A percentile compares a stretch with the other conserved stretches of the same genome.
Conservation (phyloP, 2,329 filamentous ascomycete genomes). For the Aspergillus jensenii region DNA sequence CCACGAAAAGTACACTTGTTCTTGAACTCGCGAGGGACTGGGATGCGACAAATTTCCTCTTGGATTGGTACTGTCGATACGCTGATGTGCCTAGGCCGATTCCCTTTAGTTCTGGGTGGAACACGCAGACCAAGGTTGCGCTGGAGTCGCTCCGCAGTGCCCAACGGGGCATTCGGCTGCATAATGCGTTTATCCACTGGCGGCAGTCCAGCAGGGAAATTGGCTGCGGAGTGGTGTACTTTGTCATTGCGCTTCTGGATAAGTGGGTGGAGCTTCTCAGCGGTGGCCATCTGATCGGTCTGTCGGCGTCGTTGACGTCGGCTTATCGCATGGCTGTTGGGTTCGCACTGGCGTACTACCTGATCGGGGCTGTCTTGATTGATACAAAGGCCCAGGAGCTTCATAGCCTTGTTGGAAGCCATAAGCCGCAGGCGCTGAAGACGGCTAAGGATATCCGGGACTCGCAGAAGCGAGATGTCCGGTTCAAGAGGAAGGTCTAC, state of each 20-base stretch:
- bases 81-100: slow-evolving; percentile 51
- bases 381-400: slow-evolving; percentile 56
- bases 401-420: slow-evolving; percentile 45
- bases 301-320: slow-evolving; percentile 35
- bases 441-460: slow-evolving; percentile 44
- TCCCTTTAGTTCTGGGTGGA: slow-evolving; percentile 58
- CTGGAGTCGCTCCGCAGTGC: slow-evolving; percentile 53
- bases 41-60: slow-evolving; percentile 54
- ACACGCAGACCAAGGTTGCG: slow-evolving; percentile 57
- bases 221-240: slow-evolving; percentile 55
- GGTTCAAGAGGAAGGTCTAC: slow-evolving; percentile 51
- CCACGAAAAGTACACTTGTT: slow-evolving; percentile 46
- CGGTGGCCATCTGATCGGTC: slow-evolving; percentile 43
- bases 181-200: slow-evolving; percentile 60
- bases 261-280: slow-evolving; percentile 54
- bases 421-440: slow-evolving; percentile 42
- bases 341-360: slow-evolving; percentile 58
- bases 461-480: slow-evolving; percentile 46
- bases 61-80: slow-evolving; percentile 55
- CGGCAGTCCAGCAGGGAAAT: slow-evolving; percentile 57
- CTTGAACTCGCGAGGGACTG: slow-evolving; percentile 53
- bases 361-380: slow-evolving; percentile 57
- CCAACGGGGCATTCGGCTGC: slow-evolving; percentile 55
- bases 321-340: slow-evolving; percentile 50
- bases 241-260: slow-evolving; percentile 56